A percentile compares a stretch with the other conserved stretches of the same genome.
These are phyloP conservation scores for Lactifluus echinatus DNA, from an alignment of 768 basidiomycete species.

Conservation along the genomic window DNA sequence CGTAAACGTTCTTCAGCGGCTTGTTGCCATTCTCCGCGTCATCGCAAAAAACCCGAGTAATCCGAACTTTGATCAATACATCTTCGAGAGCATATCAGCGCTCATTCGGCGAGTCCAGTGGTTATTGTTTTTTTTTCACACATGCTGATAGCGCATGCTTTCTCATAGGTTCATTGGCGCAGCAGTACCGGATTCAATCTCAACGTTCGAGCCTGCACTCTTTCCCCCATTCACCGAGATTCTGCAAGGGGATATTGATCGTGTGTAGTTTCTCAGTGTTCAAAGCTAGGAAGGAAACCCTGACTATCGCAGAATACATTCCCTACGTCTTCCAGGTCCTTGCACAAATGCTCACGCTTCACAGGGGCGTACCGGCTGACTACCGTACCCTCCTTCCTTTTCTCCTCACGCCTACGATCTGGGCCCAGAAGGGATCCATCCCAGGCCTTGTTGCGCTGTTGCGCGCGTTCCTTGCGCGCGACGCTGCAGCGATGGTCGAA, in stretches of 20 bases:
- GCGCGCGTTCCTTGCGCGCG: conserved; percentile 72
- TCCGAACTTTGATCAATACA: conserved; percentile 95
- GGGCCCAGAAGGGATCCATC: conserved; percentile 92
- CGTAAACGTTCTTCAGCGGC: conserved; percentile 54
- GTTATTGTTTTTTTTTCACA: not conserved
- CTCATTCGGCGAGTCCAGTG: conserved; percentile 60
- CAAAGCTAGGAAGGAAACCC: not conserved
- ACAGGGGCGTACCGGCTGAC: conserved; percentile 58
- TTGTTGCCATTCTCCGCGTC: conserved; percentile 76
- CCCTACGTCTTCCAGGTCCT: conserved; percentile 97
- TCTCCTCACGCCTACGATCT: conserved; percentile 75
- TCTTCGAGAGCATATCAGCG: conserved; percentile 94
- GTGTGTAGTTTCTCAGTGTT: conserved; percentile 35
- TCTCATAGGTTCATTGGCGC: conserved; percentile 71
- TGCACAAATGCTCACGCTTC: conserved; percentile 89
- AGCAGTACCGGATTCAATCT: conserved; percentile 54
- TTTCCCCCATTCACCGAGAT: conserved; percentile 86
- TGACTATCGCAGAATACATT: conserved; percentile 67
- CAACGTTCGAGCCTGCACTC: conserved; percentile 69
- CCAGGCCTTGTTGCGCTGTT: conserved; percentile 87
- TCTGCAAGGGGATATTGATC: conserved; percentile 87
- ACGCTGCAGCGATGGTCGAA: conserved; percentile 55
- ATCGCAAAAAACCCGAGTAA: conserved; percentile 97
- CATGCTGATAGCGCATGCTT: not conserved
- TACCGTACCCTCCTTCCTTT: conserved; percentile 77